Conservation (phyloP, 2,329 filamentous ascomycete species). For the Purpureocillium takamizusanense region DNA sequence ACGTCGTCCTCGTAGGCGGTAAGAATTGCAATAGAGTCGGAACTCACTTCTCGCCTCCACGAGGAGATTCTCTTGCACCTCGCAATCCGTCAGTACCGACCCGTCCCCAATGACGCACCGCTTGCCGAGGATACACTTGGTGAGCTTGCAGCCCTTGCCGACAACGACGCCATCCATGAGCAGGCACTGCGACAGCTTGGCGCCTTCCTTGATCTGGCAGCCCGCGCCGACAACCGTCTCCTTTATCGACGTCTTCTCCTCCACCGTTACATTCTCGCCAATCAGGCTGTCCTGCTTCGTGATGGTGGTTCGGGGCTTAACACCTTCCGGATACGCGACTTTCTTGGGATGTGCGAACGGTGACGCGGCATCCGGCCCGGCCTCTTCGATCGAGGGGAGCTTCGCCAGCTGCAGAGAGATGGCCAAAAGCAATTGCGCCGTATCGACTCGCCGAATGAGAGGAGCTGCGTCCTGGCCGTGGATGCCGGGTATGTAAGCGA, state of each 20-base stretch:
- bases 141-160: slow-evolving; percentile 75
- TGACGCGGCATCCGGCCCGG: slow-evolving; percentile 47
- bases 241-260: slow-evolving; percentile 87
- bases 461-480: slow-evolving; percentile 37
- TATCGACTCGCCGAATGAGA: slow-evolving; percentile 82
- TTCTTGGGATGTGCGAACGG: slow-evolving; percentile 73
- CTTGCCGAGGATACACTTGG: slow-evolving; percentile 77
- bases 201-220: slow-evolving; percentile 79
- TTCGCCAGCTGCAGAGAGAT: slow-evolving; percentile 83
- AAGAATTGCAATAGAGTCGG: background rate
- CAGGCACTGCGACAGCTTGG: slow-evolving; percentile 76
- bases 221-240: slow-evolving; percentile 82
- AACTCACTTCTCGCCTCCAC: slow-evolving; percentile 68
- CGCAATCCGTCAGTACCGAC: slow-evolving; percentile 74
- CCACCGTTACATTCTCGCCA: slow-evolving; percentile 80
- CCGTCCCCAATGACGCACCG: slow-evolving; percentile 76
- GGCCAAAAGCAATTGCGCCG: slow-evolving; percentile 68
- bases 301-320: slow-evolving; percentile 74
- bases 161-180: slow-evolving; percentile 88
- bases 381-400: slow-evolving; percentile 61
- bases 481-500: slow-evolving; percentile 72
- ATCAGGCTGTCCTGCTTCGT: slow-evolving; percentile 75
- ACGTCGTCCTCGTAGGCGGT: background rate
- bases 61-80: slow-evolving; percentile 83
- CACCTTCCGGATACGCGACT: slow-evolving; percentile 72